These are phyloP conservation scores for Leptoxyphium fumago DNA, from an alignment of 2,329 filamentous ascomycete species.

Conservation along the genomic window DNA sequence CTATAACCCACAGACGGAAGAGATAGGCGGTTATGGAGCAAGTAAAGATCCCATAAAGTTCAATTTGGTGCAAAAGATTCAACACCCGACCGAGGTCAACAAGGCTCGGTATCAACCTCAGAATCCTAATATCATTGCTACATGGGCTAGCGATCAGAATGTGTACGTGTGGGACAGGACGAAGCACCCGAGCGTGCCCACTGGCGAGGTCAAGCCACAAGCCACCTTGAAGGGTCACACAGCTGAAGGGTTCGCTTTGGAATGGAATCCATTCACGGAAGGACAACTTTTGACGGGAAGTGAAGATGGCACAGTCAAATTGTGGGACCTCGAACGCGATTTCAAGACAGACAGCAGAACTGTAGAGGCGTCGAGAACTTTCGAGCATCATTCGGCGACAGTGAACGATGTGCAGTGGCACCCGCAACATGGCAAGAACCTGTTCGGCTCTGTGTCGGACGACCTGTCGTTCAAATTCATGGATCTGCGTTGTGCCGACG, in stretches of 20 bases:
- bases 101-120: conserved; percentile 97
- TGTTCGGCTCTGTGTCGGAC: conserved; percentile 89
- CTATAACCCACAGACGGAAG: conserved; percentile 81
- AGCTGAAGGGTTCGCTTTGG: conserved; percentile 79
- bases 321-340: conserved; percentile 73
- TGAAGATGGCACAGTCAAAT: conserved; percentile 77
- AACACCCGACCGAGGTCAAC: conserved; percentile 94
- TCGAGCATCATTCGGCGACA: conserved; percentile 75
- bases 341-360: conserved; percentile 55
- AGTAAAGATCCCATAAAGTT: conserved; percentile 68
- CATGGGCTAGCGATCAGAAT: conserved; percentile 72
- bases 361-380: conserved; percentile 57
- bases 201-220: conserved; percentile 52
- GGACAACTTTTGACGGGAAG: conserved; percentile 81
- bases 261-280: conserved; percentile 75
- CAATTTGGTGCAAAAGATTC: conserved; percentile 86
- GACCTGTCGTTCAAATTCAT: conserved; percentile 87
- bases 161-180: conserved; percentile 92
- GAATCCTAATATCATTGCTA: conserved; percentile 92
- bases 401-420: conserved; percentile 98
- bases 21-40: conserved; percentile 85
- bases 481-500: conserved; percentile 56
- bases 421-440: conserved; percentile 58
- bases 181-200: conserved; percentile 71
- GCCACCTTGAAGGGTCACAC: conserved; percentile 75